A percentile compares a stretch with the other conserved stretches of the same genome.
These are phyloP conservation scores for Castanea sativa DNA, from an alignment of 306 rosid genomes.

Conservation along the genomic window DNA sequence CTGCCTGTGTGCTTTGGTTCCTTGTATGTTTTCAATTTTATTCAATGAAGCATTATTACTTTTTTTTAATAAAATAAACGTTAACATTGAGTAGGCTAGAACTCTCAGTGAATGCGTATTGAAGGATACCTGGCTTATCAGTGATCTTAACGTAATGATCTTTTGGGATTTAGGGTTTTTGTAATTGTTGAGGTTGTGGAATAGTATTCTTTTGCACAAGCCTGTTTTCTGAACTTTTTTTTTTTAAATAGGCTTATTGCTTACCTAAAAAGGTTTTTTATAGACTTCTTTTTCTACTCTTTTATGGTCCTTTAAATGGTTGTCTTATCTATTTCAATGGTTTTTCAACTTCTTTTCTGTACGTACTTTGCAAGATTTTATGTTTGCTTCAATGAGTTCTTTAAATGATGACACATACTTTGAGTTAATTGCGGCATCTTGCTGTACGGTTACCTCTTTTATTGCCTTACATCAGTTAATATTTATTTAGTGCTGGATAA, in stretches of 20 bases:
- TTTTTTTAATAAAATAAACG: too few relatives aligned
- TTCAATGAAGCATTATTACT: too few relatives aligned
- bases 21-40: too few relatives aligned
- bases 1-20: too few relatives aligned
- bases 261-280: too few relatives aligned
- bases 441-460: neutral
- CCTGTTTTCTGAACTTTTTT: neutral
- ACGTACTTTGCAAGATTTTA: neutral
- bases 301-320: neutral
- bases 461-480: neutral
- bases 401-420: neutral
- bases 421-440: neutral
- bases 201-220: neutral
- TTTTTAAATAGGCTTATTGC: too few relatives aligned
- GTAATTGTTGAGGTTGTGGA: neutral
- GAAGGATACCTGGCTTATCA: neutral
- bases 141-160: neutral
- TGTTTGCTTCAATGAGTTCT: neutral
- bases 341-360: neutral
- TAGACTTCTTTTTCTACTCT: too few relatives aligned
- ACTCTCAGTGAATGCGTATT: neutral
- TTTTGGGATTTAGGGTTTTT: constrained; percentile 6
- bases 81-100: neutral
- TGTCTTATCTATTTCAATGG: neutral
- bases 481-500: neutral